Evolutionary conservation across 257 asterid species (phyloP), one percentile per base, ranked within the genome.

Genomic region (Apocynum venetum): DNA sequence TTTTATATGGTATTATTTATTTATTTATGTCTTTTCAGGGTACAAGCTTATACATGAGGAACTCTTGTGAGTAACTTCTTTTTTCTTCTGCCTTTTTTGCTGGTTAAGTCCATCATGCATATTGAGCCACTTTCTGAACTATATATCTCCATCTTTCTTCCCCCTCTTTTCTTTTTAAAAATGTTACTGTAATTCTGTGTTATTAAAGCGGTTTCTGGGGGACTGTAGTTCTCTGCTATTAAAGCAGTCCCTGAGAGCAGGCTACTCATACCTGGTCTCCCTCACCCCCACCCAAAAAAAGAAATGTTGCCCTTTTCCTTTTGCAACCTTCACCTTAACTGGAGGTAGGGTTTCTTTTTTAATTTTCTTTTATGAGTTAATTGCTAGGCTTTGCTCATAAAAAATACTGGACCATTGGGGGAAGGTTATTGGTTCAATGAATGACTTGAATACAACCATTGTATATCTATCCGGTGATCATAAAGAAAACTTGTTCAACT

Each of bases 1-100:
- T 80, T 64, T 86, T 80, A 84, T 88, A 57, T 80, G 66, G 49
- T 59, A 5, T 20, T 57, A 20, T 56, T 57, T 4, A 20, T 57
- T 1, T 79, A 79, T 85, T 81, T 84, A 48, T 82, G 31, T 19
- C 71, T 85, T 88, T 82, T 70, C 80, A 88, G 93, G 92, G 82
- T 80, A 78, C 59, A 80, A 65, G 70, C 38, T 60, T 84, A 80
- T 77, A 73, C 72, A 60, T 77, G 82, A 76, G 72, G 83, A 72
- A 38, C 72, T 79, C 73, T 68, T 83, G 95, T 87, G 74, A 89
- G 97, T 91, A 57, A 61, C 74, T 74, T 76, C 52, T 72, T 69
- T 71, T 70, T 10, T 15, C 63, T 69, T 71, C 55, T 49, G n/a
- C n/a, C 68, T 9, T 41, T 31, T 59, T 25, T 51, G 36, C 48